Base-by-base conservation (phyloP, 495 filamentous ascomycete species). In the Lasiosphaeria hispida region DNA sequence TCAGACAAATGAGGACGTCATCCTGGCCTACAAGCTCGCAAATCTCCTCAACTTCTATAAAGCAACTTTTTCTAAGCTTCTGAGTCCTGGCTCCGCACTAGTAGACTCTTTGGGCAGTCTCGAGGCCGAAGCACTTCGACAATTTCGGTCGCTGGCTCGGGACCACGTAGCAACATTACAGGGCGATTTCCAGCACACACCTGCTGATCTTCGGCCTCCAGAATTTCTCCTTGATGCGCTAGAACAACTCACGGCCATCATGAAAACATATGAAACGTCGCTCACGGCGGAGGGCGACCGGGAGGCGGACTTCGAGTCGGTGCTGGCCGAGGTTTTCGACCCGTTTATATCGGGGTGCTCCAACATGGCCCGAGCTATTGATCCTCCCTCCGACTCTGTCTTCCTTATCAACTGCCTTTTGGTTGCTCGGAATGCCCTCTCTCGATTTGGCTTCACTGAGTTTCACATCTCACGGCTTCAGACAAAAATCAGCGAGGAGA, bases 1-100 rank as follows among this genome's bases (percentile, higher is more conserved):
- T 36, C 90, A 96, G 63, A 89, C 87, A 50, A 91, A 96, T 65
- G 94, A 97, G 57, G 91, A 96, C 53, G 85, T 90, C 0, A 87
- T 93, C 19, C 77, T 92, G 43, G 87, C 90, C 49, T 99, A 96
- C 77, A 91, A 90, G 64, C 86, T 96, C 38, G 86, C 89, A 14
- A 96, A 95, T 58, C 73, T 97, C 1, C 80, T 97, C 35, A 81
- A 82, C 47, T 99, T 97, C 74, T 99, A 99, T 74, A 85, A 83
- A 48, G 77, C 80, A 39, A 97, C 90, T 1, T 96, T 97, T 62
- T 77, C 83, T 8, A 90, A 85, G 65, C 73, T 99, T 1, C 75
- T 97, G 0, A 88, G 89, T 18, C 61, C 80, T 4, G 77, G 86
- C 10, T 89, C 91, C 0, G 77, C 78, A 13, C 73, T 98, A 0